These are phyloP conservation scores for Dionaea muscipula DNA, from an alignment of 179 eudicot species.

Conservation along the genomic window DNA sequence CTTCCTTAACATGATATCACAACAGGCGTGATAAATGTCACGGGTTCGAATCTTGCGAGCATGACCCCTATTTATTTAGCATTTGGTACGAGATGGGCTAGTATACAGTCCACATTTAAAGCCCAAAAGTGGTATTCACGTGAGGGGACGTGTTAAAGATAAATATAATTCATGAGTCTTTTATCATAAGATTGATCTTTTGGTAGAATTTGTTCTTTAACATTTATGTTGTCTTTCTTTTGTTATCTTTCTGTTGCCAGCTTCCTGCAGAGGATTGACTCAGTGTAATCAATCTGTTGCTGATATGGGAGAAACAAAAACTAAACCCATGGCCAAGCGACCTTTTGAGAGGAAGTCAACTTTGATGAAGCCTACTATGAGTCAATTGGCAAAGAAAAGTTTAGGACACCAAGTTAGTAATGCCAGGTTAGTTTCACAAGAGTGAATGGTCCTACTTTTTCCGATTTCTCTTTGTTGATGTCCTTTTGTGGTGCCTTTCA, in stretches of 20 bases:
- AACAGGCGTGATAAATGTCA: no score
- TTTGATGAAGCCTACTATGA: constrained; percentile 86
- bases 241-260: constrained; percentile 11
- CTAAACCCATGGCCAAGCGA: constrained; percentile 30
- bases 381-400: constrained; percentile 87
- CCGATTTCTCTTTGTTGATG: not conserved
- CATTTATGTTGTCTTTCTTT: not conserved
- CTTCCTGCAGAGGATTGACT: constrained; percentile 33
- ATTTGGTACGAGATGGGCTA: no score
- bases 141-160: no score
- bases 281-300: constrained; percentile 33
- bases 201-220: constrained; percentile 14
- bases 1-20: no score
- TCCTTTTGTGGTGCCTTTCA: not conserved
- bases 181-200: no score
- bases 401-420: constrained; percentile 29
- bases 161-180: no score
- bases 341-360: constrained; percentile 56
- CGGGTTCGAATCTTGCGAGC: no score
- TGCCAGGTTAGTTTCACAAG: constrained; percentile 31
- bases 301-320: constrained; percentile 26
- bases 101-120: no score
- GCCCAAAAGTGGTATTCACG: no score
- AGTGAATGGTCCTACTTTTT: not conserved
- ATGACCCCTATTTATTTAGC: no score